phyloP scores from a whole-genome alignment of 2,329 filamentous ascomycete species.

The Exophiala lecanii-corni region DNA sequence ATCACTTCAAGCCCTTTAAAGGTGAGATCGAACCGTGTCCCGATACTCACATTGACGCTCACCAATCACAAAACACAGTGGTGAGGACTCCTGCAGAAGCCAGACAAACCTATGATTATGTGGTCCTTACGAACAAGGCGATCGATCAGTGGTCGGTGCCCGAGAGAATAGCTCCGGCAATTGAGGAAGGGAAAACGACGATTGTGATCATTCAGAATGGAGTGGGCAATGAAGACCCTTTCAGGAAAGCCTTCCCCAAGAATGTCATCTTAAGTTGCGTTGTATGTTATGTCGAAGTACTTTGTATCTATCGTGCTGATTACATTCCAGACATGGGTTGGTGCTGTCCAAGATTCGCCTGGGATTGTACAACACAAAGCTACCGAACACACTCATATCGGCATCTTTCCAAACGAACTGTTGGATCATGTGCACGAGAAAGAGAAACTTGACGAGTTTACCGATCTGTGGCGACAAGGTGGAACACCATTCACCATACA shows the following conservation, averaged over 20 bases:
- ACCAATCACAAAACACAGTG: conserved; percentile 28
- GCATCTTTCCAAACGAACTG: conserved; percentile 43
- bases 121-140: conserved; percentile 40
- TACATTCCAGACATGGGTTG: conserved; percentile 50
- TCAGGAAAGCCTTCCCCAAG: conserved; percentile 31
- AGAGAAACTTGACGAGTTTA: conserved; percentile 39
- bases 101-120: conserved; percentile 31
- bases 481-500: conserved; percentile 36
- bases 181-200: conserved; percentile 34
- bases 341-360: conserved; percentile 47
- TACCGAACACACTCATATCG: conserved; percentile 53
- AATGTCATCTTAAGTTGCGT: conserved; percentile 37
- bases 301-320: too few relatives aligned
- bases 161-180: conserved; percentile 31
- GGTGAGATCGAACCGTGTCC: conserved; percentile 32
- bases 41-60: background rate
- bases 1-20: conserved; percentile 32
- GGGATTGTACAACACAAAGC: conserved; percentile 49
- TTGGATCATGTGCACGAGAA: conserved; percentile 32
- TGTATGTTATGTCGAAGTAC: conserved; percentile 37
- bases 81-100: conserved; percentile 36
- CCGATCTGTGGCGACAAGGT: conserved; percentile 38
- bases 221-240: conserved; percentile 39
- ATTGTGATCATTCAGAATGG: conserved; percentile 41
- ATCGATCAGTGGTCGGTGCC: conserved; percentile 40